Evolutionary conservation across 495 filamentous ascomycete species (phyloP).

Genomic region (Penicillium paradoxum): DNA sequence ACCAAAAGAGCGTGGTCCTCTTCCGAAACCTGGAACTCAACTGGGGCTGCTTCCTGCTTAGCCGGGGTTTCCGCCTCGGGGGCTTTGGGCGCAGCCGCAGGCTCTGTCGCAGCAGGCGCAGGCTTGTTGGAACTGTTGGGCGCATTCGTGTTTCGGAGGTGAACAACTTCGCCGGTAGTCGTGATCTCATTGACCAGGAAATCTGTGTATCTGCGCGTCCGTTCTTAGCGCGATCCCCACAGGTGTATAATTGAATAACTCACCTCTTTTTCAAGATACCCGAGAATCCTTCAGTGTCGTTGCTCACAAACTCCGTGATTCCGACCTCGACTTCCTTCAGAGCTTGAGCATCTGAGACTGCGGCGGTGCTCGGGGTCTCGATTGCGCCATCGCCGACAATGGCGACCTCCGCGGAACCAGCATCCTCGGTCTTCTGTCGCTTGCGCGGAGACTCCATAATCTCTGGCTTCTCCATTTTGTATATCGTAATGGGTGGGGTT

Average conservation of each 20-base stretch:
- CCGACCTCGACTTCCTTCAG: conserved; percentile 49
- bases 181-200: conserved; percentile 93
- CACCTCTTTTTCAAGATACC: conserved; percentile 58
- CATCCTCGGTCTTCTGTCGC: conserved; percentile 38
- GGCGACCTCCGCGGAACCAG: conserved; percentile 6
- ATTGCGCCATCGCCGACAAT: conserved; percentile 14
- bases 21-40: conserved; percentile 36
- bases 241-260: neutral
- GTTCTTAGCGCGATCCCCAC: neutral
- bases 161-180: conserved; percentile 70
- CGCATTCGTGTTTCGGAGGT: conserved; percentile 53
- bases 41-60: conserved; percentile 2
- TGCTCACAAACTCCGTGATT: conserved; percentile 52
- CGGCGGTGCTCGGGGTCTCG: conserved; percentile 11
- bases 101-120: conserved; percentile 2
- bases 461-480: conserved; percentile 40
- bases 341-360: conserved; percentile 25
- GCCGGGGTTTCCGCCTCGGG: neutral
- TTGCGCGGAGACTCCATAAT: conserved; percentile 41
- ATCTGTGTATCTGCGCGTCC: conserved; percentile 73
- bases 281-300: conserved; percentile 44
- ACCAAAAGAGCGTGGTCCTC: conserved; percentile 45
- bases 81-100: neutral
- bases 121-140: conserved; percentile 6
- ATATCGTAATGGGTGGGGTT: conserved; percentile 2